Evolutionary conservation across 2,329 filamentous ascomycete genomes (phyloP).

Genomic region (Nemania sp.): DNA sequence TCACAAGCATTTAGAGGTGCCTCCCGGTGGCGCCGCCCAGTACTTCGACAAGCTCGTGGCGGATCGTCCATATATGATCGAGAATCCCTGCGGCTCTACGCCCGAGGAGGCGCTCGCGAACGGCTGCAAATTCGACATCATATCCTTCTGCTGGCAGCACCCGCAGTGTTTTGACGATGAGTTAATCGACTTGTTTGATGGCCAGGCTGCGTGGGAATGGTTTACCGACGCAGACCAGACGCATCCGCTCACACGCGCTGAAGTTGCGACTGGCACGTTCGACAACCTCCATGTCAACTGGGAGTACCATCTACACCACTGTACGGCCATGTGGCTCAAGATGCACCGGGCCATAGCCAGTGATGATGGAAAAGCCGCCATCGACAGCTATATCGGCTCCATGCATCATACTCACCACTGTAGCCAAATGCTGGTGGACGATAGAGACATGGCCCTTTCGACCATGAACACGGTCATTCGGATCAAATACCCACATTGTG

Average conservation of each 20-base stretch:
- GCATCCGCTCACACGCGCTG: no score
- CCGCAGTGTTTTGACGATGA: conserved; percentile 32
- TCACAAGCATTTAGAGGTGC: no score
- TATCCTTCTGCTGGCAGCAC: conserved; percentile 34
- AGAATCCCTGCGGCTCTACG: conserved; percentile 21
- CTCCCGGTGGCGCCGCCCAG: no score
- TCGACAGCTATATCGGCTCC: conserved; percentile 29
- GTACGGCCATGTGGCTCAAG: conserved; percentile 31
- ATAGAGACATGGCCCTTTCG: conserved; percentile 13
- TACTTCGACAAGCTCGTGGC: no score
- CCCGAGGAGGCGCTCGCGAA: conserved; percentile 25
- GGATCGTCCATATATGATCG: no score
- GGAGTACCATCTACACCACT: conserved; percentile 30
- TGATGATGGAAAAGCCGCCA: background rate
- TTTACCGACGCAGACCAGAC: conserved; percentile 1
- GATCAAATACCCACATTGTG: conserved; percentile 24
- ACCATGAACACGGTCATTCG: conserved; percentile 20
- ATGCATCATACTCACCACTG: conserved; percentile 30
- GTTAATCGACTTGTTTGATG: conserved; percentile 27
- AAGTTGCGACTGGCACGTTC: background rate
- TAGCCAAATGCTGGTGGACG: conserved; percentile 21
- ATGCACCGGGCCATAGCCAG: conserved; percentile 22
- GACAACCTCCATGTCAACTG: conserved; percentile 22
- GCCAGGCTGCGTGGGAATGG: conserved; percentile 11
- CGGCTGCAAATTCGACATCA: conserved; percentile 35